A percentile compares a stretch with the other conserved stretches of the same genome.
phyloP scores from a whole-genome alignment of 208 protist genomes.

The Leishmania braziliensis region DNA sequence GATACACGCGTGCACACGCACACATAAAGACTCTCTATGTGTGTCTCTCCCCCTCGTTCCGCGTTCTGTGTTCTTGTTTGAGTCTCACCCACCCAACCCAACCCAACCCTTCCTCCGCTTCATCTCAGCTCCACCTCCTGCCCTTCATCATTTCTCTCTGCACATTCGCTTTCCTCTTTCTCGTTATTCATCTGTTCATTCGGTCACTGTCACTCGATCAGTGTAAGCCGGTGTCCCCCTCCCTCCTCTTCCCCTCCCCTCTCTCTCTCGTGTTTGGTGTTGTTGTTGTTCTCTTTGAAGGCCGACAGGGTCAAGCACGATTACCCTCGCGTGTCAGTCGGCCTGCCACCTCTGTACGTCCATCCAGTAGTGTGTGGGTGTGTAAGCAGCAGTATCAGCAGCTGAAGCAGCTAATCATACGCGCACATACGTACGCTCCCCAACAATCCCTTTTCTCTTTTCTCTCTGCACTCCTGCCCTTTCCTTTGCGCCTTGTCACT shows the following conservation, averaged over 20 bases:
- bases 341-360: too few relatives aligned
- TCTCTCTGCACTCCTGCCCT: neutral
- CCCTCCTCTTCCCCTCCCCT: slow-evolving; percentile 1
- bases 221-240: neutral
- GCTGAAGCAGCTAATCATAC: neutral
- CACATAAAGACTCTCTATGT: neutral
- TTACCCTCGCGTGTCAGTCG: too few relatives aligned
- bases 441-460: neutral
- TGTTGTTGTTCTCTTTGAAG: neutral
- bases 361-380: too few relatives aligned
- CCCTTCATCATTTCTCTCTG: slow-evolving; percentile 8
- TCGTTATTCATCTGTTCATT: neutral
- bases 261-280: slow-evolving; percentile 1
- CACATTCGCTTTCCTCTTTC: neutral
- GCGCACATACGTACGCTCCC: neutral
- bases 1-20: neutral
- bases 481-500: neutral
- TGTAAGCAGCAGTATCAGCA: neutral
- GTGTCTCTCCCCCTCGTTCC: neutral
- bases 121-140: neutral
- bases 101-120: neutral
- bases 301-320: too few relatives aligned
- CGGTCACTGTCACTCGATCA: neutral
- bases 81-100: neutral
- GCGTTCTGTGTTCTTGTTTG: neutral